Conservation (phyloP, 2,329 filamentous ascomycete species). For the Alternaria sp. region DNA sequence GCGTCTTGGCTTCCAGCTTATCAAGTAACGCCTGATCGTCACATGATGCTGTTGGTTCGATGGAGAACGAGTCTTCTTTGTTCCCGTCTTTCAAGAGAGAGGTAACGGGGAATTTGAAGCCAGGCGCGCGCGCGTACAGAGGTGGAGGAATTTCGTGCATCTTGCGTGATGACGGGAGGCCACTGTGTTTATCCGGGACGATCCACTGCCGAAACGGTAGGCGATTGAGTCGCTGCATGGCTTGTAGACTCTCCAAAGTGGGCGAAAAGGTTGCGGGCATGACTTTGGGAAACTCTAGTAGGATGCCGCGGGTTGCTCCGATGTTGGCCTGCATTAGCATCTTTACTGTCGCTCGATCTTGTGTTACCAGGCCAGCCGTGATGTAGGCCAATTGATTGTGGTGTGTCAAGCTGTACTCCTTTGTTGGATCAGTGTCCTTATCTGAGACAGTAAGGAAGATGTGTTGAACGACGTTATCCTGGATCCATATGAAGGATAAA, state of each 20-base stretch:
- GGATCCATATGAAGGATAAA: conserved; percentile 32
- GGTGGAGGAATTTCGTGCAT: conserved; percentile 32
- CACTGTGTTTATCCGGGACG: conserved; percentile 21
- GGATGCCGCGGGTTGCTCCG: conserved; percentile 14
- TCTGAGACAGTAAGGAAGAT: conserved; percentile 34
- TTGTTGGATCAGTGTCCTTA: conserved; percentile 11
- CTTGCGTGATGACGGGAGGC: neutral
- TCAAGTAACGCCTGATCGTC: conserved; percentile 22
- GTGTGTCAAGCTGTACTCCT: conserved; percentile 15
- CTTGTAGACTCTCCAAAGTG: conserved; percentile 31
- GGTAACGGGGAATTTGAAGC: conserved; percentile 29
- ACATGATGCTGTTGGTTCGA: conserved; percentile 20
- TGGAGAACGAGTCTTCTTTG: neutral
- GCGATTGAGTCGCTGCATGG: conserved; percentile 30
- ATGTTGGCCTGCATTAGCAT: conserved; percentile 19
- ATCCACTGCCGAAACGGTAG: conserved; percentile 40
- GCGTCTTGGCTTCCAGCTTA: conserved; percentile 16
- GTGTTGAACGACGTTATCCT: conserved; percentile 24
- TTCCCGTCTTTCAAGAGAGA: conserved; percentile 20
- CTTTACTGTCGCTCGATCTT: conserved; percentile 21
- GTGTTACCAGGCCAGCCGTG: conserved; percentile 20
- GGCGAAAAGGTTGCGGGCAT: conserved; percentile 42
- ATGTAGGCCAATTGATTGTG: conserved; percentile 15
- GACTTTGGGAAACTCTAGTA: conserved; percentile 38
- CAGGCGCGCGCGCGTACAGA: conserved; percentile 26